These are phyloP conservation scores for Prunus armeniaca DNA, from an alignment of 306 rosid genomes.

Conservation along the genomic window DNA sequence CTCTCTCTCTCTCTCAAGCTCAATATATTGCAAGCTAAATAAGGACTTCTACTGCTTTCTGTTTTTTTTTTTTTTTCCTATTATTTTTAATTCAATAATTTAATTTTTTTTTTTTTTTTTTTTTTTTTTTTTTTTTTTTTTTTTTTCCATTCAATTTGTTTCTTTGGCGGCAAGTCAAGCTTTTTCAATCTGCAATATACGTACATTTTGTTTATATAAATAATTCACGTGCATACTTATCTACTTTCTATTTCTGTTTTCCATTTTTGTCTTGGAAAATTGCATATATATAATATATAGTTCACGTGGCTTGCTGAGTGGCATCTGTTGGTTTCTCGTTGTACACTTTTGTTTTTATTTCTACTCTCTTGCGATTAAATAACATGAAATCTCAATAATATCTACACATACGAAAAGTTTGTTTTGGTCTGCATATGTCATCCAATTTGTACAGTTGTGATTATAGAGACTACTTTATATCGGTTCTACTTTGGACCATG, in stretches of 20 bases:
- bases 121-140: background rate
- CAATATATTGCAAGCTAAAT: background rate
- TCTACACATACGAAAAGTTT: too few relatives aligned
- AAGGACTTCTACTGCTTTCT: background rate
- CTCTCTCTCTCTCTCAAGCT: background rate
- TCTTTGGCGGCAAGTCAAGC: background rate
- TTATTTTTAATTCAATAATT: too few relatives aligned
- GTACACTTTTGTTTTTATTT: background rate
- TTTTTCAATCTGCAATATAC: background rate
- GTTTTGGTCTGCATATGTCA: background rate
- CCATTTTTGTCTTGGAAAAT: background rate
- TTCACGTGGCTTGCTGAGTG: conserved; percentile 9
- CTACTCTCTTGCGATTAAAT: too few relatives aligned
- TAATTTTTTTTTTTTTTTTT: background rate
- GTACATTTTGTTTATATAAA: background rate
- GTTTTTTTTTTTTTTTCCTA: background rate
- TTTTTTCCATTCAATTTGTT: background rate
- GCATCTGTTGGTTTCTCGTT: background rate
- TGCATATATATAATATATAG: background rate
- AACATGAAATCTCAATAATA: too few relatives aligned
- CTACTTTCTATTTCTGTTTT: background rate
- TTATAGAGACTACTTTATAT: too few relatives aligned
- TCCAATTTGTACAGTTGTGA: background rate
- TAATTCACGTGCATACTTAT: background rate
- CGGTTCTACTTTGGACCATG: background rate